phyloP scores from a whole-genome alignment of 257 asterid genomes.

The Anisodus acutangulus region DNA sequence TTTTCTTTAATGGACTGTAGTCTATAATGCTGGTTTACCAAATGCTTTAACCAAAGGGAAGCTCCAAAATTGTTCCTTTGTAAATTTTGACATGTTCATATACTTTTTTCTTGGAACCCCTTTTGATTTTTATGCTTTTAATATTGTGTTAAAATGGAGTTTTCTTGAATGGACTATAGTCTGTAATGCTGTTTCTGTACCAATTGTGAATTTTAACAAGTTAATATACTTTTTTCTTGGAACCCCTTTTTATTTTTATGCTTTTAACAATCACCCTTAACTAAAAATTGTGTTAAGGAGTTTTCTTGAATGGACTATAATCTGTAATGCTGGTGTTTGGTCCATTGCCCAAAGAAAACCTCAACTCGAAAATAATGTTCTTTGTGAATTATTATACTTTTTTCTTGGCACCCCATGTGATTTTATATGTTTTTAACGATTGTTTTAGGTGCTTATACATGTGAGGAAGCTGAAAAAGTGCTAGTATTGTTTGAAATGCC shows the following conservation, averaged over 20 bases:
- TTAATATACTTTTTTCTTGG: background rate
- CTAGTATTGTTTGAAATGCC: slow-evolving; percentile 57
- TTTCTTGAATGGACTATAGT: background rate
- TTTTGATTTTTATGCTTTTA: background rate
- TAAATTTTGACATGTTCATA: background rate
- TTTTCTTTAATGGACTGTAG: background rate
- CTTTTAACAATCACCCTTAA: background rate
- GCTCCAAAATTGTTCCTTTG: background rate
- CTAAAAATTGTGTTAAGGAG: background rate
- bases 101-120: background rate
- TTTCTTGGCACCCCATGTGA: slow-evolving; percentile 1
- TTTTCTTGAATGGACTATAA: background rate
- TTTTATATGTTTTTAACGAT: background rate
- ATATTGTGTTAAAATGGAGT: background rate
- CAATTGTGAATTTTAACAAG: background rate
- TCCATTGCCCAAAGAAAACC: background rate
- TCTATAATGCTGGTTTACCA: background rate
- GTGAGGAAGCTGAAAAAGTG: slow-evolving; percentile 33
- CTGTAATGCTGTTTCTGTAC: background rate
- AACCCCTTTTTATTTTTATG: background rate
- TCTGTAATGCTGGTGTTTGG: background rate
- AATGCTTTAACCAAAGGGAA: background rate
- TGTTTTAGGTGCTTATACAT: background rate
- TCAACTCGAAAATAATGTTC: background rate
- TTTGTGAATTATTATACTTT: background rate